Conservation (phyloP, 202 grass and related monocot species). For the Dendrocalamus latiflorus region DNA sequence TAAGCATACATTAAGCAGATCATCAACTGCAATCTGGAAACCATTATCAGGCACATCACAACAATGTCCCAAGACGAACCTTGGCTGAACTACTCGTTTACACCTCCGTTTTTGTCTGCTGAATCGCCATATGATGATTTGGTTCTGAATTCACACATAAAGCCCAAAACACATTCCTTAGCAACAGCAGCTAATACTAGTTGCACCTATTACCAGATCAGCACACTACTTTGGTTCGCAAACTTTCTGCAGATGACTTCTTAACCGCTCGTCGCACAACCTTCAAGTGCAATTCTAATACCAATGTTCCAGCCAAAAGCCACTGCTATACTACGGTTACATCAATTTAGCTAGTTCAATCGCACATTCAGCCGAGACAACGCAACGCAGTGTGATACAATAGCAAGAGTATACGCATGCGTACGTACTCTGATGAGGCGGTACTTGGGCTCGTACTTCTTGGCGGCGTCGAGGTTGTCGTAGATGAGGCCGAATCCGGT, state of each 20-base stretch:
- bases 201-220: neutral
- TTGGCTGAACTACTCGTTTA: neutral
- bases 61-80: neutral
- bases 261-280: neutral
- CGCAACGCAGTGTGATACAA: neutral
- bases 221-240: neutral
- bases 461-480: constrained; percentile 73
- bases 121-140: neutral
- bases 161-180: neutral
- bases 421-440: constrained; percentile 78
- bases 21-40: neutral
- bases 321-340: neutral
- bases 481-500: constrained; percentile 95
- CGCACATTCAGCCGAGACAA: neutral
- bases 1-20: neutral
- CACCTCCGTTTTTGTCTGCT: too few species aligned
- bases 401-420: neutral
- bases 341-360: neutral
- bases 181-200: neutral
- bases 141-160: neutral
- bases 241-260: neutral
- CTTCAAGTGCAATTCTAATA: neutral
- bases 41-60: neutral
- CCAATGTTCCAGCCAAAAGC: neutral
- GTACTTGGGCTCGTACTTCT: constrained; percentile 97